phyloP scores from a whole-genome alignment of 1,284 basidiomycete species.

The Tremellales sp. region DNA sequence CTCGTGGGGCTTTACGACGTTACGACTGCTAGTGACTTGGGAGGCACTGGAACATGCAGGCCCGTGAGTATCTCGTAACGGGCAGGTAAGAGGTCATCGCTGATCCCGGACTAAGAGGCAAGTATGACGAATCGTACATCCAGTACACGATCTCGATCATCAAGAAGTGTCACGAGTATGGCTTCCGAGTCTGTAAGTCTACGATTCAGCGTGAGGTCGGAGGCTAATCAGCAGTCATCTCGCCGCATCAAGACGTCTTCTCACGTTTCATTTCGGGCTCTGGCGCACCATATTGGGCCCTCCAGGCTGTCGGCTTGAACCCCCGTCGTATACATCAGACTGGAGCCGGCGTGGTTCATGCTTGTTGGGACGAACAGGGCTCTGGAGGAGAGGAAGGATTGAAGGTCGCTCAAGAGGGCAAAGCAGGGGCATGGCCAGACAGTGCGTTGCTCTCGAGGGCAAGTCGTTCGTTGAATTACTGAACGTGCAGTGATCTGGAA shows the following conservation, averaged over 20 bases:
- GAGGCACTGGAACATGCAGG: conserved; percentile 89
- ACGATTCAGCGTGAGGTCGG: too few species aligned
- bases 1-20: conserved; percentile 89
- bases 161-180: conserved; percentile 82
- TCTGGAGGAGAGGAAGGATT: conserved; percentile 25
- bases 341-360: conserved; percentile 24
- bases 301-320: conserved; percentile 25
- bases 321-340: conserved; percentile 30
- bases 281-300: conserved; percentile 34
- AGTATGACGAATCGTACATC: conserved; percentile 87
- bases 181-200: conserved; percentile 68
- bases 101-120: conserved; percentile 57
- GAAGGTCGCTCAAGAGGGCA: conserved; percentile 11
- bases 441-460: conserved; percentile 13
- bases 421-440: conserved; percentile 26
- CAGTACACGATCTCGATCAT: conserved; percentile 84
- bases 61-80: conserved; percentile 67
- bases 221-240: conserved; percentile 25
- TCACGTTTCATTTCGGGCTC: conserved; percentile 30
- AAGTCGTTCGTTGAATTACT: too few species aligned
- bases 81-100: too few species aligned
- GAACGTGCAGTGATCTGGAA: conserved; percentile 37
- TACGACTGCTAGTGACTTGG: conserved; percentile 89
- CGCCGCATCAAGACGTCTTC: conserved; percentile 36
- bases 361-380: conserved; percentile 19